Conservation (phyloP, 2,329 filamentous ascomycete species). For the Pseudogymnoascus sp. region DNA sequence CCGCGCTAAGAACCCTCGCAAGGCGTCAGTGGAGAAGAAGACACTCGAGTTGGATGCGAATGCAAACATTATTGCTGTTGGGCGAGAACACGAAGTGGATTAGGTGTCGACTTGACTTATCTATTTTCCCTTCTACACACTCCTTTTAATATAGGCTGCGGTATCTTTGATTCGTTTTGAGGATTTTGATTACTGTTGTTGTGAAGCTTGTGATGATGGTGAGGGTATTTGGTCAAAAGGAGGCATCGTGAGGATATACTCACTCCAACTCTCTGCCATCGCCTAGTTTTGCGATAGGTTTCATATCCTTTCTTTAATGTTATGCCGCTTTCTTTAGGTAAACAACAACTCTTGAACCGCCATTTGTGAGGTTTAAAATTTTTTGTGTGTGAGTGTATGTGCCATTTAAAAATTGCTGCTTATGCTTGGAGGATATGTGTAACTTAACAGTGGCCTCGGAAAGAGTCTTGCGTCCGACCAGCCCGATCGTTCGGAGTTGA, state of each 20-base stretch:
- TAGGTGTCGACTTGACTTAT: neutral
- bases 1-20: conserved; percentile 35
- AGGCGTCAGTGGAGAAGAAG: conserved; percentile 36
- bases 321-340: neutral
- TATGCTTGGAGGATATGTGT: no score
- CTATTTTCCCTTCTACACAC: neutral
- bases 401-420: neutral
- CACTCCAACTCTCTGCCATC: neutral
- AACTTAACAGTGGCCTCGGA: no score
- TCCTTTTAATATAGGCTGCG: neutral
- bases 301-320: neutral
- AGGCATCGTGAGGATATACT: neutral
- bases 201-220: neutral
- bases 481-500: no score
- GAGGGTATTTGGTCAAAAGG: neutral
- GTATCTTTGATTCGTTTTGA: neutral
- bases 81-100: neutral
- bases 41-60: conserved; percentile 29
- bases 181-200: neutral
- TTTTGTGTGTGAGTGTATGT: neutral
- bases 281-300: neutral
- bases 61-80: conserved; percentile 15
- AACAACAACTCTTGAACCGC: neutral
- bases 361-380: neutral
- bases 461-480: no score